phyloP scores from a whole-genome alignment of 2,329 filamentous ascomycete genomes.

The Pleoardoris graminearum region DNA sequence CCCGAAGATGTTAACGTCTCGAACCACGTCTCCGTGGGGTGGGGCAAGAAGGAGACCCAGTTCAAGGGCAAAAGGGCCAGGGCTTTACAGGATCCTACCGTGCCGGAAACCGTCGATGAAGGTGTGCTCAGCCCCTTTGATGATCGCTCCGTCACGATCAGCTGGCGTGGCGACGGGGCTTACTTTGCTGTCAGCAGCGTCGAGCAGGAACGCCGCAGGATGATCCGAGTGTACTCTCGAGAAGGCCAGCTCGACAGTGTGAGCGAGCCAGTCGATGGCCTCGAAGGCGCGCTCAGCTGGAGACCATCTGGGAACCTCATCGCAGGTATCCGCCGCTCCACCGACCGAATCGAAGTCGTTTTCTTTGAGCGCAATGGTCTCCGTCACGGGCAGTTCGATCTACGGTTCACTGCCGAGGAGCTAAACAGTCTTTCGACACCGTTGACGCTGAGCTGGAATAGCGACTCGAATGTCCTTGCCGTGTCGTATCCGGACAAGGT shows the following conservation, averaged over 20 bases:
- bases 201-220: slow-evolving; percentile 69
- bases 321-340: slow-evolving; percentile 76
- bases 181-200: slow-evolving; percentile 85
- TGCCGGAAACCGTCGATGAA: slow-evolving; percentile 88
- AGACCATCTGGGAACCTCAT: slow-evolving; percentile 87
- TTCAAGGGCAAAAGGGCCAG: slow-evolving; percentile 90
- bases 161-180: slow-evolving; percentile 92
- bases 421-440: slow-evolving; percentile 58
- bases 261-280: slow-evolving; percentile 88
- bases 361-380: slow-evolving; percentile 99
- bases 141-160: slow-evolving; percentile 71
- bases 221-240: slow-evolving; percentile 86
- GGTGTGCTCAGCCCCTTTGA: slow-evolving; percentile 77
- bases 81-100: slow-evolving; percentile 87
- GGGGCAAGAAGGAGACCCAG: slow-evolving; percentile 98
- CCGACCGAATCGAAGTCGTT: slow-evolving; percentile 74
- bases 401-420: slow-evolving; percentile 67
- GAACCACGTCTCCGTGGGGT: slow-evolving; percentile 93
- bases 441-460: slow-evolving; percentile 81
- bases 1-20: slow-evolving; percentile 81
- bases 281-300: slow-evolving; percentile 91
- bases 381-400: slow-evolving; percentile 89
- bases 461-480: slow-evolving; percentile 87
- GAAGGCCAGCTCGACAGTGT: slow-evolving; percentile 91
- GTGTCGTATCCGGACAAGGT: slow-evolving; percentile 73